A percentile compares a stretch with the other conserved stretches of the same genome.
Conservation (phyloP, 225 moss, liverwort and hornwort genomes). For the Pseudoscleropodium purum region DNA sequence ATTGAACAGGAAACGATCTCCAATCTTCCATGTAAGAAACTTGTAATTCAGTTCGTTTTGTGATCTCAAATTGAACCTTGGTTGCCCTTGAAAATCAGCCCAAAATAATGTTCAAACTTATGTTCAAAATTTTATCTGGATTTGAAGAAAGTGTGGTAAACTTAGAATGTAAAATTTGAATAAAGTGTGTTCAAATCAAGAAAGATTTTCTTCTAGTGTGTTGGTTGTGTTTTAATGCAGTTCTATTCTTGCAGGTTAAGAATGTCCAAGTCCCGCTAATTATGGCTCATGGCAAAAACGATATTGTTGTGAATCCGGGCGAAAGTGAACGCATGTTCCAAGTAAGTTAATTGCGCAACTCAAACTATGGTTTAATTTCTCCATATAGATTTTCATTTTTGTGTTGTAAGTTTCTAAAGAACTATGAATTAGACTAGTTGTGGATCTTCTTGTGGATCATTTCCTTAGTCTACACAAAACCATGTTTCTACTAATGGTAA, state of each 20-base stretch:
- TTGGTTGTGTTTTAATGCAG: background rate
- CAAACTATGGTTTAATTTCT: background rate
- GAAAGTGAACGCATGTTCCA: slow-evolving; percentile 71
- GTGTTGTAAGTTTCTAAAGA: too few species aligned
- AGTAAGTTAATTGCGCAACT: background rate
- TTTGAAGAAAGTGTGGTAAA: background rate
- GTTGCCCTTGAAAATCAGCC: background rate
- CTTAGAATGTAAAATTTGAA: background rate
- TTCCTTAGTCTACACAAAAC: background rate
- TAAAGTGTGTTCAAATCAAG: too few species aligned
- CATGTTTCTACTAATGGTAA: background rate
- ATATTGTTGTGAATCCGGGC: slow-evolving; percentile 59
- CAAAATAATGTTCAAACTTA: background rate
- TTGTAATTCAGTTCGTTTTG: background rate
- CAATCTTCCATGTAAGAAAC: slow-evolving; percentile 54
- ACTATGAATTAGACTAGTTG: background rate
- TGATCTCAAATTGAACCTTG: background rate
- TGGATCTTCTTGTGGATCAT: background rate
- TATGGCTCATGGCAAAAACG: slow-evolving; percentile 65
- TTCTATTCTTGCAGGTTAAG: slow-evolving; percentile 22
- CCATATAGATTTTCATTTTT: background rate
- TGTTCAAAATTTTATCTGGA: background rate
- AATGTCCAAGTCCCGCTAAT: slow-evolving; percentile 51
- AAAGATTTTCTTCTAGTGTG: background rate
- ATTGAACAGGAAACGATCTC: slow-evolving; percentile 53